Conservation (phyloP, 352 stramenopile genomes). For the Phytopythium sindhum region DNA sequence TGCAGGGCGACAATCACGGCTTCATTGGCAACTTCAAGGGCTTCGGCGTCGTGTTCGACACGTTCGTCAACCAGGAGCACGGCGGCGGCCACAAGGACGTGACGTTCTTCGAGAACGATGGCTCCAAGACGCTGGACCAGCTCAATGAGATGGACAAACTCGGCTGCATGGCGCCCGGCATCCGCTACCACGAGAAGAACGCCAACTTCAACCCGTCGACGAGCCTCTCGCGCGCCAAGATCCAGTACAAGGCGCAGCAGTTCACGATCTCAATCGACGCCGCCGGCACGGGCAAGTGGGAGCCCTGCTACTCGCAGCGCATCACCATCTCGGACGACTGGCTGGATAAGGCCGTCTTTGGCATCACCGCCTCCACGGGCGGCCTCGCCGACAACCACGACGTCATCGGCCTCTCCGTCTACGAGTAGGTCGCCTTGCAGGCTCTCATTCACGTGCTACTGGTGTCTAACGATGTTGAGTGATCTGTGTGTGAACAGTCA, state of each 20-base stretch:
- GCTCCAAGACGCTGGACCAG: constrained; percentile 71
- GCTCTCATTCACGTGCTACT: not conserved
- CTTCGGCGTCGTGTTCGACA: constrained; percentile 80
- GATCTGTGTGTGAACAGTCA: constrained; percentile 33
- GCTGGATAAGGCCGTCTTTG: constrained; percentile 64
- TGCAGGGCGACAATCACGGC: constrained; percentile 74
- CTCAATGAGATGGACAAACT: constrained; percentile 64
- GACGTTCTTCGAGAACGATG: constrained; percentile 79
- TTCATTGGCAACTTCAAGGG: constrained; percentile 75
- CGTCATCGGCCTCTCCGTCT: constrained; percentile 67
- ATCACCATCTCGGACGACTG: constrained; percentile 49
- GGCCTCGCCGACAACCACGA: constrained; percentile 86
- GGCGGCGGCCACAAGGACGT: constrained; percentile 79
- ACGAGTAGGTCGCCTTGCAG: constrained; percentile 48
- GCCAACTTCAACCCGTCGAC: constrained; percentile 69
- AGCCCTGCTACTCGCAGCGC: constrained; percentile 54
- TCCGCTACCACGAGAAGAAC: constrained; percentile 83
- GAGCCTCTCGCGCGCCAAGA: constrained; percentile 79
- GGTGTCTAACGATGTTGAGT: constrained; percentile 7
- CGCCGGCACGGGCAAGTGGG: constrained; percentile 69
- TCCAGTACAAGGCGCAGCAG: constrained; percentile 73
- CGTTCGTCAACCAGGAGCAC: constrained; percentile 83
- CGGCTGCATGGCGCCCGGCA: constrained; percentile 71
- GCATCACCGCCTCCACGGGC: constrained; percentile 76
- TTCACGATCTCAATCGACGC: constrained; percentile 72